These are phyloP conservation scores for Fusarium sp. DNA, from an alignment of 2,329 filamentous ascomycete genomes.

Conservation along the genomic window DNA sequence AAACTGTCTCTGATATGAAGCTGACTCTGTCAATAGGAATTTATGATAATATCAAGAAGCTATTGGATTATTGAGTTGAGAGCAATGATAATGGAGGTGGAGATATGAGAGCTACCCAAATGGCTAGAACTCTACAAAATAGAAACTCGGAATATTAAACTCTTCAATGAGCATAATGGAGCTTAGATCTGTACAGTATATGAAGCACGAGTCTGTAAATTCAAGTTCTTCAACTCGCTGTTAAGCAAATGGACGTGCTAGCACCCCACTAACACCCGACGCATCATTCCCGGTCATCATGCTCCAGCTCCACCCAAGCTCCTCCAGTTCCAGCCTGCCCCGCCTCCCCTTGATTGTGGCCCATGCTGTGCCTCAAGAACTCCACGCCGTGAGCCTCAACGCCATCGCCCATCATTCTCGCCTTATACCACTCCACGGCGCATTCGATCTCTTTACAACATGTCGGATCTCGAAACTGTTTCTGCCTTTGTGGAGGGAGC, in stretches of 20 bases:
- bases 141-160: conserved; percentile 2
- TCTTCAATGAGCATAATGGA: background rate
- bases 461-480: conserved; percentile 62
- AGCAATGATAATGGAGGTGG: background rate
- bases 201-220: background rate
- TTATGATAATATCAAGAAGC: conserved; percentile 77
- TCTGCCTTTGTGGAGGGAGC: conserved; percentile 94
- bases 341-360: conserved; percentile 38
- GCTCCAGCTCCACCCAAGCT: conserved; percentile 41
- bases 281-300: conserved; percentile 24
- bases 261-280: conserved; percentile 26
- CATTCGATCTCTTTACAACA: conserved; percentile 36
- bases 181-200: background rate
- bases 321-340: conserved; percentile 40
- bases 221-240: background rate
- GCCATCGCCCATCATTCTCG: conserved; percentile 27
- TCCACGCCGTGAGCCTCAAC: conserved; percentile 40
- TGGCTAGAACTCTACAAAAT: conserved; percentile 3
- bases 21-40: conserved; percentile 66
- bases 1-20: background rate
- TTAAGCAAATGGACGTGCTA: background rate
- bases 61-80: conserved; percentile 69
- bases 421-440: conserved; percentile 13
- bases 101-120: background rate
- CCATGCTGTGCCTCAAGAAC: conserved; percentile 33